Percentiles rank a stretch among this genome's conserved stretches.
Conservation (phyloP, 2,329 filamentous ascomycete species). For the Clarireedia sp. region DNA sequence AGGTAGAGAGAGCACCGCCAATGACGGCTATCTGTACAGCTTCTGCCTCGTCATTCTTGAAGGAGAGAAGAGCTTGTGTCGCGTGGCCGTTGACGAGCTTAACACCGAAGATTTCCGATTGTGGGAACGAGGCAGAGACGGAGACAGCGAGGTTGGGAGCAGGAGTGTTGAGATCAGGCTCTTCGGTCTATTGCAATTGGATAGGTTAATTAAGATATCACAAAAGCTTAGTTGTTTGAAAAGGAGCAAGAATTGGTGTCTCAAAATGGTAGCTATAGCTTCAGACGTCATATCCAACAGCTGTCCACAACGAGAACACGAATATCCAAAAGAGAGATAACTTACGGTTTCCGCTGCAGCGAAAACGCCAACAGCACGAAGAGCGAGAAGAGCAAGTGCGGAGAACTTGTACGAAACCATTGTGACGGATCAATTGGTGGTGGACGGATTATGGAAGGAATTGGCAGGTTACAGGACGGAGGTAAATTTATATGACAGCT, state of each 20-base stretch:
- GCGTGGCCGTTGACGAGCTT: constrained; percentile 91
- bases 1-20: constrained; percentile 62
- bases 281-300: not conserved
- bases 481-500: constrained; percentile 3
- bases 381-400: constrained; percentile 62
- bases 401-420: constrained; percentile 72
- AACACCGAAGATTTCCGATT: constrained; percentile 73
- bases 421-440: constrained; percentile 27
- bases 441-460: not conserved
- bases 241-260: too few species aligned
- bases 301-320: constrained; percentile 3
- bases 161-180: constrained; percentile 22
- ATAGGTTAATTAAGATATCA: too few species aligned
- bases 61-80: constrained; percentile 72
- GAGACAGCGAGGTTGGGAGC: constrained; percentile 52
- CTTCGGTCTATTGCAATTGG: constrained; percentile 12
- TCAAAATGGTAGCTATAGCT: constrained; percentile 6
- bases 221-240: too few species aligned
- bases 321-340: constrained; percentile 17
- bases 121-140: constrained; percentile 54
- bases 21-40: constrained; percentile 70
- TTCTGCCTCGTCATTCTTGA: constrained; percentile 74
- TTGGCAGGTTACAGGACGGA: not conserved
- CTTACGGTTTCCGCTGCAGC: constrained; percentile 51
- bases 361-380: constrained; percentile 57